phyloP scores from a whole-genome alignment of 2,329 filamentous ascomycete genomes.

The Neofusicoccum cordaticola region DNA sequence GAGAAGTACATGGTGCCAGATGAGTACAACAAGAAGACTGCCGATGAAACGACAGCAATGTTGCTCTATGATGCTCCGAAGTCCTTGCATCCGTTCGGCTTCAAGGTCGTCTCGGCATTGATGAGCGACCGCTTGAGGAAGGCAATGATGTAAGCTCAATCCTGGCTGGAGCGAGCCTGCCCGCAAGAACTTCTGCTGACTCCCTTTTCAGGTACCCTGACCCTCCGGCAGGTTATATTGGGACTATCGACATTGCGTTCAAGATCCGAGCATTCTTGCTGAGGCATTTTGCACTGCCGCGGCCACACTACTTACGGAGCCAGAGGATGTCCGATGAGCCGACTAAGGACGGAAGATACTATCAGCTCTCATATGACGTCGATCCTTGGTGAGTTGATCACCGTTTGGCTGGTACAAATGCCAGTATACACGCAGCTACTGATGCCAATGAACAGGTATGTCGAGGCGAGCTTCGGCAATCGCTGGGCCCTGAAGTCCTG shows the following conservation, averaged over 20 bases:
- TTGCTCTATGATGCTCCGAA: constrained; percentile 56
- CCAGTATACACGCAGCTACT: background rate
- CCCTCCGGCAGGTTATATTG: constrained; percentile 32
- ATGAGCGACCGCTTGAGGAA: constrained; percentile 63
- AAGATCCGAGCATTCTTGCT: constrained; percentile 54
- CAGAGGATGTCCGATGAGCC: constrained; percentile 35
- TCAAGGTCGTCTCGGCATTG: constrained; percentile 55
- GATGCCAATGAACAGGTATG: constrained; percentile 29
- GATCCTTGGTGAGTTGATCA: constrained; percentile 55
- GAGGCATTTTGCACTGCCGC: constrained; percentile 60
- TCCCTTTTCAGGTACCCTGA: constrained; percentile 33
- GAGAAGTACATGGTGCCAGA: constrained; percentile 52
- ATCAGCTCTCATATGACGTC: constrained; percentile 53
- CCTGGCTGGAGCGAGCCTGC: constrained; percentile 40
- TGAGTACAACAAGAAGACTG: constrained; percentile 40
- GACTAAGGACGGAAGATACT: constrained; percentile 51
- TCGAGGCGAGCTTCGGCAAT: constrained; percentile 57
- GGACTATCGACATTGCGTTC: constrained; percentile 49
- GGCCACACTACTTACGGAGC: constrained; percentile 41
- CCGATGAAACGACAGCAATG: constrained; percentile 59
- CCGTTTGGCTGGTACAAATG: background rate
- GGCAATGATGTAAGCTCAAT: constrained; percentile 54
- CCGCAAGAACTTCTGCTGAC: background rate
- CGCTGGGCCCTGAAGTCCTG: constrained; percentile 60
- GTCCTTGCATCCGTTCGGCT: constrained; percentile 45